phyloP scores from a whole-genome alignment of 2,329 filamentous ascomycete genomes.

The Biscogniauxia sp. region DNA sequence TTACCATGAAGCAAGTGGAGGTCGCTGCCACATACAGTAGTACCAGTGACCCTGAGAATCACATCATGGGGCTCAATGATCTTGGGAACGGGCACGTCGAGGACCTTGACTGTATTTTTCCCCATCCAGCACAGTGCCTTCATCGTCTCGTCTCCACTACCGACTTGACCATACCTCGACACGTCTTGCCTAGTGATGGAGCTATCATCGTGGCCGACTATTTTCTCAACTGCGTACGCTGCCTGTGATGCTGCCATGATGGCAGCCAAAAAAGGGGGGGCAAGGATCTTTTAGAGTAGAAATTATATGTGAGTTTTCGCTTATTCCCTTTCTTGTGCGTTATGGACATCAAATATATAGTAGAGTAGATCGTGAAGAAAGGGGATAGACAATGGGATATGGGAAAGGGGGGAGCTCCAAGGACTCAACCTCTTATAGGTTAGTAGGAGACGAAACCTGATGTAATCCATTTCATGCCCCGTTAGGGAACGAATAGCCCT shows the following conservation, averaged over 20 bases:
- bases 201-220: conserved; percentile 65
- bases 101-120: conserved; percentile 72
- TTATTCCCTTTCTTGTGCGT: no score
- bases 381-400: no score
- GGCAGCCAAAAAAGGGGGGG: no score
- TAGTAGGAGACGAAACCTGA: no score
- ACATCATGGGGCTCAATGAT: conserved; percentile 73
- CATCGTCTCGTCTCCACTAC: conserved; percentile 62
- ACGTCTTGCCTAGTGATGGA: conserved; percentile 68
- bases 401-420: no score
- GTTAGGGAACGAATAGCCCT: no score
- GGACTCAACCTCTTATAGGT: no score
- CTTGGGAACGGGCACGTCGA: conserved; percentile 66
- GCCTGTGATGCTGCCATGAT: conserved; percentile 62
- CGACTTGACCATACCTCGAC: conserved; percentile 51
- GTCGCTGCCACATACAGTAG: conserved; percentile 58
- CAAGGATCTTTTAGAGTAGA: no score
- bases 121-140: conserved; percentile 80
- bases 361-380: no score
- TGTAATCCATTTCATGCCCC: no score
- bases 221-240: conserved; percentile 65
- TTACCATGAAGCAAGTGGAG: conserved; percentile 55
- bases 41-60: conserved; percentile 73
- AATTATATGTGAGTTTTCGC: no score
- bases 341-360: no score